A percentile compares a stretch with the other conserved stretches of the same genome.
phyloP scores from a whole-genome alignment of 2,329 filamentous ascomycete genomes.

The Sclerotinia spermophila region DNA sequence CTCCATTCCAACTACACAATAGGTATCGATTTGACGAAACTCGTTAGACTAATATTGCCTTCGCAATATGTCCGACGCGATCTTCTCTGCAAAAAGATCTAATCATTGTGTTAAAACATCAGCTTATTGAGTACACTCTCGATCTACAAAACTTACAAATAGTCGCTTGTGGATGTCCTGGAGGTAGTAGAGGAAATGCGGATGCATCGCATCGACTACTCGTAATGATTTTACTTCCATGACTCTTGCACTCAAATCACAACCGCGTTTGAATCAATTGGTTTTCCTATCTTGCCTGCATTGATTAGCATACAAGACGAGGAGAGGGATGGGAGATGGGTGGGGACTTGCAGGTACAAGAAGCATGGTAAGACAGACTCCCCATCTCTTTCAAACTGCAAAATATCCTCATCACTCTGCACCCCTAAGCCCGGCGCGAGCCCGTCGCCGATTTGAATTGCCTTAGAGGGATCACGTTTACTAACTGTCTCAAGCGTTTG shows the following conservation, averaged over 20 bases:
- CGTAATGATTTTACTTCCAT: not conserved
- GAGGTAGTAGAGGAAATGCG: not conserved
- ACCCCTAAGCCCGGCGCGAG: not conserved
- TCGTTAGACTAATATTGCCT: not conserved
- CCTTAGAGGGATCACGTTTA: not conserved
- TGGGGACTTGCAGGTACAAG: not conserved
- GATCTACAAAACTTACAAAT: not conserved
- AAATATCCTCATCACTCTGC: conserved; percentile 2
- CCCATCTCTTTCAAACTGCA: not conserved
- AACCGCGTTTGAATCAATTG: not conserved
- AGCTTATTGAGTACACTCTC: not conserved
- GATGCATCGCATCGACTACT: not conserved
- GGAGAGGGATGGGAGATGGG: not conserved
- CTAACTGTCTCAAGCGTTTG: not conserved
- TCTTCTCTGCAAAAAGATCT: not conserved
- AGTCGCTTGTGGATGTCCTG: conserved; percentile 10
- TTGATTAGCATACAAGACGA: not conserved
- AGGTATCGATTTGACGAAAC: not conserved
- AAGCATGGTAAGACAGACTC: not conserved
- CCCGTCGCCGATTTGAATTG: not conserved
- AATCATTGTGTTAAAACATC: not conserved
- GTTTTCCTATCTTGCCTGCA: not conserved
- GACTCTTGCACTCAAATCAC: not conserved
- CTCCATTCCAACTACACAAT: not conserved
- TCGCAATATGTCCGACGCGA: not conserved